Conservation (phyloP, 2,329 filamentous ascomycete genomes). For the Colletotrichum liaoningense region DNA sequence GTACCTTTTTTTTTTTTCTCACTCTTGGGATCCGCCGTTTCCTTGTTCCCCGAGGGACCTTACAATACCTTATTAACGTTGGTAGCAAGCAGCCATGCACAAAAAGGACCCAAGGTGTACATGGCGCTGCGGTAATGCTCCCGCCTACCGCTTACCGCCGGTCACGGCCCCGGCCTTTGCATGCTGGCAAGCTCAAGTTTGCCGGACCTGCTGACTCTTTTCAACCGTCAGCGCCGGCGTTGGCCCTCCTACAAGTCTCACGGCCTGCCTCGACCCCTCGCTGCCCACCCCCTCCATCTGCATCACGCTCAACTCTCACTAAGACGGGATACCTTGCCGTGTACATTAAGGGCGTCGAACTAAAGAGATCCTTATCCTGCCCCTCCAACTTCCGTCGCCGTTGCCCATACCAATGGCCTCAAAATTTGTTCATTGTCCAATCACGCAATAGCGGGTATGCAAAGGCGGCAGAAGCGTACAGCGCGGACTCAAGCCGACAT, state of each 20-base stretch:
- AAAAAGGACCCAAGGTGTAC: not conserved
- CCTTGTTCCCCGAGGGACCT: not conserved
- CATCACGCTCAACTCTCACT: not conserved
- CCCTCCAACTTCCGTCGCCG: not conserved
- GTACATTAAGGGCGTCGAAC: not conserved
- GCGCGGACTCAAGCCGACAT: not conserved
- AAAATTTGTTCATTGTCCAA: constrained; percentile 6
- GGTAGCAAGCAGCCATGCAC: no score
- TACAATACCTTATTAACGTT: no score
- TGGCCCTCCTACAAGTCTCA: not conserved
- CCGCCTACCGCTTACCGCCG: constrained; percentile 8
- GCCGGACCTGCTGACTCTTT: constrained; percentile 12
- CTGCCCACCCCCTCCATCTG: not conserved
- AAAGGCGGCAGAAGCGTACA: constrained; percentile 6
- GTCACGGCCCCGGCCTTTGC: constrained; percentile 17
- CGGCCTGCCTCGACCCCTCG: not conserved
- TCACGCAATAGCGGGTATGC: constrained; percentile 33
- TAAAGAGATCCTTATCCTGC: not conserved
- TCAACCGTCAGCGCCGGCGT: not conserved
- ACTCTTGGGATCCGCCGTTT: not conserved
- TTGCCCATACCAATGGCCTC: not conserved
- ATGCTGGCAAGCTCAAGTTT: not conserved
- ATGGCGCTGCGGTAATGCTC: not conserved
- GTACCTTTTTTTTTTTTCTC: not conserved
- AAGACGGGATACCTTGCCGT: not conserved